Conservation (phyloP, 2,329 filamentous ascomycete species). For the Microdochium nivale region DNA sequence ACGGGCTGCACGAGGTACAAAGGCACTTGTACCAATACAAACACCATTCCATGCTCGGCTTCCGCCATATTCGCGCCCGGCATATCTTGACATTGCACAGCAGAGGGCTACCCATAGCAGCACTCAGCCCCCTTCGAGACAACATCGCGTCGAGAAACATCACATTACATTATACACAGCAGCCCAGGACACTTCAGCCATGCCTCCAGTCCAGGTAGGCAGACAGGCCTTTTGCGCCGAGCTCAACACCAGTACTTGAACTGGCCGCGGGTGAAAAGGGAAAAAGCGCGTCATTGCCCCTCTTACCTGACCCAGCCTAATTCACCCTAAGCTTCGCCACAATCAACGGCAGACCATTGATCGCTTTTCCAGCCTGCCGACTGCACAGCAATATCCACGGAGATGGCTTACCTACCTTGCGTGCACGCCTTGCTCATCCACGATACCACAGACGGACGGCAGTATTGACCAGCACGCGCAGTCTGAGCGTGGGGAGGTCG, state of each 20-base stretch:
- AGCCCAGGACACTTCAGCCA: not conserved
- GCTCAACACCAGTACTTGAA: not conserved
- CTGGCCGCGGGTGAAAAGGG: not conserved
- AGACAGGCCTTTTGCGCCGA: not conserved
- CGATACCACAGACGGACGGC: constrained; percentile 21
- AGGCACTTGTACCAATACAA: not conserved
- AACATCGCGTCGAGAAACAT: not conserved
- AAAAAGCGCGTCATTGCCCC: not conserved
- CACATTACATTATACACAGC: not conserved
- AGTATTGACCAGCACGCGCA: constrained; percentile 16
- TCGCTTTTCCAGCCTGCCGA: not conserved
- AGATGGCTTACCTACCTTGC: constrained; percentile 20
- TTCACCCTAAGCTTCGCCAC: not conserved
- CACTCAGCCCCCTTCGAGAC: not conserved
- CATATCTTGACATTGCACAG: too few species aligned
- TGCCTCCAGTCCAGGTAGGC: not conserved
- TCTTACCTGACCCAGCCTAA: not conserved
- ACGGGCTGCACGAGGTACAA: too few species aligned
- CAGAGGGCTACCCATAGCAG: too few species aligned
- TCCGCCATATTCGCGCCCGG: too few species aligned
- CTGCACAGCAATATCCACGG: constrained; percentile 16
- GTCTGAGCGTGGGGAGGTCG: constrained; percentile 9
- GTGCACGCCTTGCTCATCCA: constrained; percentile 26
- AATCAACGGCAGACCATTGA: too few species aligned
- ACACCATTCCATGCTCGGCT: too few species aligned